These are phyloP conservation scores for Penicillium nordicum DNA, from an alignment of 2,329 filamentous ascomycete species.

Conservation along the genomic window DNA sequence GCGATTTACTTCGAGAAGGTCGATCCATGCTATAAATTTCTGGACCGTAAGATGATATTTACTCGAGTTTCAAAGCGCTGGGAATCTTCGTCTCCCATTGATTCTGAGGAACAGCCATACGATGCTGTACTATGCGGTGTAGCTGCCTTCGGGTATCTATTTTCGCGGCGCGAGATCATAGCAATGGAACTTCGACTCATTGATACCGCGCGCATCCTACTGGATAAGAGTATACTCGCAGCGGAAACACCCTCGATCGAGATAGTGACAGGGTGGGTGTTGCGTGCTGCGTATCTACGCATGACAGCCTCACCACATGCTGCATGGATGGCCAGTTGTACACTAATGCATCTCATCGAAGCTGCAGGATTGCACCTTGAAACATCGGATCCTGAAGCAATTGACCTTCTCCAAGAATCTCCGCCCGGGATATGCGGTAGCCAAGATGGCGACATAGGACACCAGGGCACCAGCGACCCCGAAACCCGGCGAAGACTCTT, in stretches of 20 bases:
- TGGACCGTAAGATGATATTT: conserved; percentile 29
- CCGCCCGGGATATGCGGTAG: not conserved
- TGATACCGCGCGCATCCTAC: conserved; percentile 45
- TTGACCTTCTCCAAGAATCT: conserved; percentile 1
- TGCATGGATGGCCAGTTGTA: conserved; percentile 55
- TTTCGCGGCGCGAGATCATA: conserved; percentile 46
- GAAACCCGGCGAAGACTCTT: conserved; percentile 47
- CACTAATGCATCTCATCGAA: conserved; percentile 57
- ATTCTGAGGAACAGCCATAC: conserved; percentile 31
- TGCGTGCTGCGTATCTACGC: conserved; percentile 54
- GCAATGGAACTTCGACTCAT: conserved; percentile 47
- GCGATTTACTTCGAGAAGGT: conserved; percentile 53
- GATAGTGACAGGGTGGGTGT: conserved; percentile 46
- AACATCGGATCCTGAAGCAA: conserved; percentile 13
- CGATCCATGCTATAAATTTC: conserved; percentile 53
- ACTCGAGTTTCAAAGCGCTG: conserved; percentile 31
- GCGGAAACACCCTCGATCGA: conserved; percentile 29
- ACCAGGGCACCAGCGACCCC: conserved; percentile 17
- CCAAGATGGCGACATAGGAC: not conserved
- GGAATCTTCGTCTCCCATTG: conserved; percentile 10
- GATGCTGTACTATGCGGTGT: conserved; percentile 54
- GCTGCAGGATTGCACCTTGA: conserved; percentile 44
- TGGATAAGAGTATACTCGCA: conserved; percentile 42
- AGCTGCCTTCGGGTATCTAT: conserved; percentile 54
- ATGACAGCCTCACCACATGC: conserved; percentile 53